Evolutionary conservation across 23 red algal genomes (phyloP).

Genomic region (Gracilariopsis chorda): DNA sequence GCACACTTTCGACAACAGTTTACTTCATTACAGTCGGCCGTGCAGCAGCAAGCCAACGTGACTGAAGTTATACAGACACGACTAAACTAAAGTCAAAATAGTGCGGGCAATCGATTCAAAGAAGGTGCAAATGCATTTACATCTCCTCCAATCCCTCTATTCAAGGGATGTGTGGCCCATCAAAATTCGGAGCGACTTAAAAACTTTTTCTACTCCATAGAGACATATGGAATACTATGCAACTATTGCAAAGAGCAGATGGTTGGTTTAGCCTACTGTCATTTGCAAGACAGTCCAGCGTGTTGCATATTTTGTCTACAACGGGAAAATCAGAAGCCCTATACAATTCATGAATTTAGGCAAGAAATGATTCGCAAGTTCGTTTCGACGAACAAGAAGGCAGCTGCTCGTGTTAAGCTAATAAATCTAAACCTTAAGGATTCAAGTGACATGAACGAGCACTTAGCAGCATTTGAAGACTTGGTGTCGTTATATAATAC

Average conservation of each 20-base stretch:
- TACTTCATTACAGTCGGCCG: neutral
- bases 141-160: neutral
- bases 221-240: neutral
- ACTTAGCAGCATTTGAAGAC: neutral
- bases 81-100: neutral
- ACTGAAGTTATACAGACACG: neutral
- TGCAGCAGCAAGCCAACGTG: neutral
- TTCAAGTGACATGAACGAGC: neutral
- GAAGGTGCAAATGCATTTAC: neutral
- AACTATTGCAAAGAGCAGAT: neutral
- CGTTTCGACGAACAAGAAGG: neutral
- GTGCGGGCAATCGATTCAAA: too few relatives aligned
- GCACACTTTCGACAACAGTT: neutral
- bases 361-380: neutral
- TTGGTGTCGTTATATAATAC: neutral
- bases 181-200: neutral
- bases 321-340: neutral
- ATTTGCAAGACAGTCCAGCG: neutral
- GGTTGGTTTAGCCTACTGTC: neutral
- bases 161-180: neutral
- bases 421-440: neutral
- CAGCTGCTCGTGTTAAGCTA: neutral
- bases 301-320: neutral
- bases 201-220: neutral
- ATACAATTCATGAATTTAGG: neutral